These are phyloP conservation scores for Leptosphaerulina australis DNA, from an alignment of 2,329 filamentous ascomycete species.

Conservation along the genomic window DNA sequence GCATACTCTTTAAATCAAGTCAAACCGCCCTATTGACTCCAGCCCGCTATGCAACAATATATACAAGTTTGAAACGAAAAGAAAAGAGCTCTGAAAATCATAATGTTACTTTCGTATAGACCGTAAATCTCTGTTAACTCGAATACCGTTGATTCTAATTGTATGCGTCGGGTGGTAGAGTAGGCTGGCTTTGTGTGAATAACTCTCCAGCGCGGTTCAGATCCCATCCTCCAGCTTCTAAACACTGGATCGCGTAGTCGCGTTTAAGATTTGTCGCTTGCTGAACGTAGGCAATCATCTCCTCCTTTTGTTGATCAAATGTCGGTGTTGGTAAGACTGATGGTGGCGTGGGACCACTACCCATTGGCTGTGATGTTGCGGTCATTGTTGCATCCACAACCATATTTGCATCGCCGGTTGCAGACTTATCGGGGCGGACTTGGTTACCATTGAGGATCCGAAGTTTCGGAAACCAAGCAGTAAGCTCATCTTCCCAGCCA, in stretches of 20 bases:
- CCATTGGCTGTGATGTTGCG: slow-evolving; percentile 49
- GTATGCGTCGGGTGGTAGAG: slow-evolving; percentile 53
- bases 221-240: slow-evolving; percentile 80
- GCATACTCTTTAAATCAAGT: not conserved
- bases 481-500: slow-evolving; percentile 70
- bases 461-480: slow-evolving; percentile 83
- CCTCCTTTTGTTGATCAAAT: slow-evolving; percentile 60
- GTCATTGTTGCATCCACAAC: slow-evolving; percentile 35
- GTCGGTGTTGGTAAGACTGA: not conserved
- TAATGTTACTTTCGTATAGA: not conserved
- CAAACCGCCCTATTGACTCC: not conserved
- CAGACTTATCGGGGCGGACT: slow-evolving; percentile 70
- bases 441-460: slow-evolving; percentile 75
- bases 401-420: slow-evolving; percentile 30
- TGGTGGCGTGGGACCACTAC: slow-evolving; percentile 51
- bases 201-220: slow-evolving; percentile 74
- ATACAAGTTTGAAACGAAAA: not conserved
- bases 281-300: slow-evolving; percentile 73
- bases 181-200: slow-evolving; percentile 75
- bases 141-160: slow-evolving; percentile 21
- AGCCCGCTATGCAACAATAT: slow-evolving; percentile 12
- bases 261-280: slow-evolving; percentile 80
- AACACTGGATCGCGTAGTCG: slow-evolving; percentile 79
- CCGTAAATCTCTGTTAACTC: slow-evolving; percentile 5
- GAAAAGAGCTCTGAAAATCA: not conserved